phyloP scores from a whole-genome alignment of 2,329 filamentous ascomycete species.

The Monilinia aucupariae region DNA sequence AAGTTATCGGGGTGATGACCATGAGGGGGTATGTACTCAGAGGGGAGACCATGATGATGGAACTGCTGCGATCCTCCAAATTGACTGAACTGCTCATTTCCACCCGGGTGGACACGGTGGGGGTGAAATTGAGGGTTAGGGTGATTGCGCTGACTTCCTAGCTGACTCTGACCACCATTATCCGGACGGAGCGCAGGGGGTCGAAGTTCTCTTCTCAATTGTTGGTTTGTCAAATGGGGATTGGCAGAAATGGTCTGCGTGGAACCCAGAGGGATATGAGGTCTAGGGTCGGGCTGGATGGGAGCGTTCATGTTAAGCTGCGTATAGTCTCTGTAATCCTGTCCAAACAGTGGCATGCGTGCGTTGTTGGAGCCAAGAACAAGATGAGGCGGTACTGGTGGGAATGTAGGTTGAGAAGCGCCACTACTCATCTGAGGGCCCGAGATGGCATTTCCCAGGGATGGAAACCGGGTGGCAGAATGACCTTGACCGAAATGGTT shows the following conservation, averaged over 20 bases:
- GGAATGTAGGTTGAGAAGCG: neutral
- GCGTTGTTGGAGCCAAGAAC: neutral
- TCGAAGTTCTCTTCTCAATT: neutral
- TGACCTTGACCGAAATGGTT: neutral
- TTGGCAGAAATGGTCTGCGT: neutral
- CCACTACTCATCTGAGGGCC: neutral
- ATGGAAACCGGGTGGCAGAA: neutral
- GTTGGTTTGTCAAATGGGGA: neutral
- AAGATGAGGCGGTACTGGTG: neutral
- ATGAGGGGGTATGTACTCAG: conserved; percentile 1
- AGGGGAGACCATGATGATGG: neutral
- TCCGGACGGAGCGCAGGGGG: neutral
- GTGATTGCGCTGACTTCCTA: neutral
- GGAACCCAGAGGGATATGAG: neutral
- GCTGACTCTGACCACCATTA: neutral
- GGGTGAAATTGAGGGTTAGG: neutral
- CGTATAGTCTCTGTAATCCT: neutral
- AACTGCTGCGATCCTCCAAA: neutral
- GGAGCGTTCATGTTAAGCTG: neutral
- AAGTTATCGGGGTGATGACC: neutral
- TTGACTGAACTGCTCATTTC: neutral
- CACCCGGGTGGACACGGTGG: too few relatives aligned
- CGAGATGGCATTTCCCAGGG: neutral
- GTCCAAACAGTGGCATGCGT: neutral
- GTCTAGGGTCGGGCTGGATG: neutral